Percentiles rank a stretch among this genome's conserved stretches.
phyloP scores from a whole-genome alignment of 768 basidiomycete species.

The Mycena haematopus region DNA sequence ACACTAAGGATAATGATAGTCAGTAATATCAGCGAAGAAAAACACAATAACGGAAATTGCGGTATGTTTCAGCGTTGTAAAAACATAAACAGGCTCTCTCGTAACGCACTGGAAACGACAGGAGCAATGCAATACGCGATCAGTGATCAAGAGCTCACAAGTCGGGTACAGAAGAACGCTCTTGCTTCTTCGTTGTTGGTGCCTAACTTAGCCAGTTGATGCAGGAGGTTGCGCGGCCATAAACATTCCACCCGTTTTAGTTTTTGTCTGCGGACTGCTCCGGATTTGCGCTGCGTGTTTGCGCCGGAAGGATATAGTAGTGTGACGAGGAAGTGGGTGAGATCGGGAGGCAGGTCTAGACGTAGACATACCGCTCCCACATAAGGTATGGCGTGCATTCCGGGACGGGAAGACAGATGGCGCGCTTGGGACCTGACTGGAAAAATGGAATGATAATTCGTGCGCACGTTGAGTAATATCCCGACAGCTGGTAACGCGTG shows the following conservation, averaged over 20 bases:
- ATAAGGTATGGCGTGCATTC: neutral
- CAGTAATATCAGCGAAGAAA: too few relatives aligned
- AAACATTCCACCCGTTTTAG: neutral
- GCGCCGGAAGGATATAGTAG: neutral
- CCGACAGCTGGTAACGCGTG: neutral
- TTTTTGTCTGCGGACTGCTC: neutral
- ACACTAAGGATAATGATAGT: neutral
- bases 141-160: neutral
- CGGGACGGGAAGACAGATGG: neutral
- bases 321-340: neutral
- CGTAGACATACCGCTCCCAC: neutral
- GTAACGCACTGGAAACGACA: neutral
- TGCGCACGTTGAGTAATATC: neutral
- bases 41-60: neutral
- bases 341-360: neutral
- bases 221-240: neutral
- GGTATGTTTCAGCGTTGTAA: neutral
- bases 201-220: neutral
- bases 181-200: neutral
- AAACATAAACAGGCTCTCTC: neutral
- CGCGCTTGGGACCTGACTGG: neutral
- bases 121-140: neutral
- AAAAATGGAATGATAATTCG: neutral
- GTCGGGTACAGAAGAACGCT: neutral
- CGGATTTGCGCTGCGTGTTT: neutral